phyloP scores from a whole-genome alignment of 2,329 filamentous ascomycete genomes.

The Fusarium chlamydosporum region DNA sequence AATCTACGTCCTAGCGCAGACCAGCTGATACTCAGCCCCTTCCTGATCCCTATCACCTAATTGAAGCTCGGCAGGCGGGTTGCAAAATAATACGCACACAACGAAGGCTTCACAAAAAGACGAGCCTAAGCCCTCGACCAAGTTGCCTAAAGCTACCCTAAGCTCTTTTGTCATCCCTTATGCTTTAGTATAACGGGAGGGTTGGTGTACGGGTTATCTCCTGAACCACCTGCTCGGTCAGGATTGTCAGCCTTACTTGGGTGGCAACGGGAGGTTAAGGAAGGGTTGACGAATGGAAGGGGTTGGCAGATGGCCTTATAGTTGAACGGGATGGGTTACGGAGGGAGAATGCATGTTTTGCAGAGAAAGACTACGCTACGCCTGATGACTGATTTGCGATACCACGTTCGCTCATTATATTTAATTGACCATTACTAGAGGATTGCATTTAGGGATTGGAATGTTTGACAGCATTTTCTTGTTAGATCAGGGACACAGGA shows the following conservation, averaged over 20 bases:
- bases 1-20: conserved; percentile 92
- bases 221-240: not conserved
- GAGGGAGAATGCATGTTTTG: conserved; percentile 35
- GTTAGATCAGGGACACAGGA: conserved; percentile 40
- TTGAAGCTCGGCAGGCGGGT: conserved; percentile 3
- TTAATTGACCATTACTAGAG: conserved; percentile 33
- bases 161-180: no score
- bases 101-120: no score
- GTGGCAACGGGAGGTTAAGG: not conserved
- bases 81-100: no score
- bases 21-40: conserved; percentile 86
- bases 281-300: not conserved
- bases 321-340: not conserved
- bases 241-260: conserved; percentile 8
- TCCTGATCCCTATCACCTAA: conserved; percentile 78
- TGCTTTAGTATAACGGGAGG: no score
- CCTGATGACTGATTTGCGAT: conserved; percentile 47
- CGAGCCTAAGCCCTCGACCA: no score
- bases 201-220: no score
- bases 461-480: conserved; percentile 41
- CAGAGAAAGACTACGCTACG: conserved; percentile 28
- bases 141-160: no score
- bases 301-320: conserved; percentile 18
- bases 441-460: conserved; percentile 36
- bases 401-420: conserved; percentile 46